phyloP scores from a whole-genome alignment of 1,284 basidiomycete species.

The Ustilago loliicola region DNA sequence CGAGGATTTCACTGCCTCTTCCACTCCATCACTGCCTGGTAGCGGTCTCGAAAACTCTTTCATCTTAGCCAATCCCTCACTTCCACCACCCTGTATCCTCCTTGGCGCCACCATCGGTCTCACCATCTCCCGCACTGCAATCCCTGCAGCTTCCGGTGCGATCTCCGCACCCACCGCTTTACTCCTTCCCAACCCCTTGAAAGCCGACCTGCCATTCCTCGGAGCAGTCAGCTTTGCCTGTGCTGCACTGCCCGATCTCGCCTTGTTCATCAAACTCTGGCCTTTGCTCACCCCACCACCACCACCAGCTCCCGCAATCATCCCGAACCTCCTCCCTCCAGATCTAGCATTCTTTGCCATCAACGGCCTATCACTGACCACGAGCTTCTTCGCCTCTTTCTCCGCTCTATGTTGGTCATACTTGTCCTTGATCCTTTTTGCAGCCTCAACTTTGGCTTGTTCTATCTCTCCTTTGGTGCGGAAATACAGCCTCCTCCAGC shows the following conservation, averaged over 20 bases:
- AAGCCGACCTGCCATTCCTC: constrained; percentile 5
- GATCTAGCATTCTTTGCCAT: constrained; percentile 22
- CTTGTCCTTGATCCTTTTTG: constrained; percentile 58
- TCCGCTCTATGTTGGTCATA: constrained; percentile 60
- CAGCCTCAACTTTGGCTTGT: constrained; percentile 52
- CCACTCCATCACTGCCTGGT: constrained; percentile 4
- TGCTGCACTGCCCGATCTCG: constrained; percentile 33
- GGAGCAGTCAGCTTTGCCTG: constrained; percentile 43
- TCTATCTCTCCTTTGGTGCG: constrained; percentile 55
- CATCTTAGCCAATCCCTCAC: constrained; percentile 30
- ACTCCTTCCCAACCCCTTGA: constrained; percentile 33
- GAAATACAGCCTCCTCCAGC: constrained; percentile 58
- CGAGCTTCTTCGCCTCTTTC: constrained; percentile 59
- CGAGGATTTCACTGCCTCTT: constrained; percentile 1
- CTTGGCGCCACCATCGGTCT: constrained; percentile 50
- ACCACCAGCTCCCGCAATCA: background rate
- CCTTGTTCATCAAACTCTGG: constrained; percentile 52
- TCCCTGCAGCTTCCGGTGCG: constrained; percentile 24
- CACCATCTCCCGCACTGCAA: constrained; percentile 10
- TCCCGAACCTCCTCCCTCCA: constrained; percentile 27
- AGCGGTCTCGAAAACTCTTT: constrained; percentile 24
- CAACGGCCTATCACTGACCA: constrained; percentile 51
- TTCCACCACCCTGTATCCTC: constrained; percentile 24
- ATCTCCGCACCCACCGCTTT: constrained; percentile 33
- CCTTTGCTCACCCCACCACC: constrained; percentile 38